These are phyloP conservation scores for Sideroxylon spinosum DNA, from an alignment of 179 eudicot species.

Conservation along the genomic window DNA sequence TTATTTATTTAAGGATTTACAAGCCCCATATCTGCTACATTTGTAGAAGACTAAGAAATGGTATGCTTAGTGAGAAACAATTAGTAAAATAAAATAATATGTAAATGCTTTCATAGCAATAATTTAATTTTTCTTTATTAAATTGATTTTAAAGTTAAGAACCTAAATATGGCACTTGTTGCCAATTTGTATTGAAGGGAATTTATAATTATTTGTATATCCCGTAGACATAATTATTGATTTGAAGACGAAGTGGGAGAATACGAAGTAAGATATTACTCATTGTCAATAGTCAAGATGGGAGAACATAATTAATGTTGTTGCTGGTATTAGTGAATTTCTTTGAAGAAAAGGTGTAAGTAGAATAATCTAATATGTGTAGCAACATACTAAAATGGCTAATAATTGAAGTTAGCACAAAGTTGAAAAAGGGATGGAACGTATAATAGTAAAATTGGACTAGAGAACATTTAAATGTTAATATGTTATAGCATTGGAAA, in stretches of 20 bases:
- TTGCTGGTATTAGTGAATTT: neutral
- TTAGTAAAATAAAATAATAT: too few species aligned
- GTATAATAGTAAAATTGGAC: neutral
- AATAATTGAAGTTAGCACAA: neutral
- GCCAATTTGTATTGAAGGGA: neutral
- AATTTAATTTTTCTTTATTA: too few species aligned
- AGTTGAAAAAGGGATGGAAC: neutral
- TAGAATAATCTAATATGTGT: neutral
- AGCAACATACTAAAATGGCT: neutral
- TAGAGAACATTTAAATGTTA: neutral
- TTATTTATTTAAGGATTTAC: too few species aligned
- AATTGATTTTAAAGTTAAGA: too few species aligned
- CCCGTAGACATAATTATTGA: neutral
- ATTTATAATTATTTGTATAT: too few species aligned
- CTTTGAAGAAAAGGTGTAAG: neutral
- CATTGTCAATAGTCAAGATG: neutral
- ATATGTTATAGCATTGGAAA: neutral
- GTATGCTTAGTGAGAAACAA: too few species aligned
- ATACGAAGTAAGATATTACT: neutral
- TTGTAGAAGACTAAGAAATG: too few species aligned
- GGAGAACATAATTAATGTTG: neutral
- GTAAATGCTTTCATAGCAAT: too few species aligned
- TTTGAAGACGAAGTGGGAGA: neutral
- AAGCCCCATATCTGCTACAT: too few species aligned
- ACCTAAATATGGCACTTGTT: neutral